Evolutionary conservation across 2,329 filamentous ascomycete species (phyloP).

Genomic region (Botryosphaeria dothidea): DNA sequence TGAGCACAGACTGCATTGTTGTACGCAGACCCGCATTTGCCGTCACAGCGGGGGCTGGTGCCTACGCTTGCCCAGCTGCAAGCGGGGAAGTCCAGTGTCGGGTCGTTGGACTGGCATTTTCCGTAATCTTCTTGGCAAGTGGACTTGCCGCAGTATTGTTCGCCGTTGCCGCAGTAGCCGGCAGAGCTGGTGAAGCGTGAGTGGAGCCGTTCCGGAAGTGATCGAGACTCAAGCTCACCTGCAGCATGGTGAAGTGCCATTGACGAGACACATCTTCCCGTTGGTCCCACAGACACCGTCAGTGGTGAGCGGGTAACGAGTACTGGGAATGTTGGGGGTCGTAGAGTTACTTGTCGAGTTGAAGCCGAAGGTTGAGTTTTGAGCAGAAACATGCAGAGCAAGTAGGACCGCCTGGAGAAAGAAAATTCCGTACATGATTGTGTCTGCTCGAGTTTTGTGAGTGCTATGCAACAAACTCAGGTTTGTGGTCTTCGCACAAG

Average conservation of each 20-base stretch:
- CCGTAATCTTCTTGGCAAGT: background rate
- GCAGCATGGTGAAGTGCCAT: background rate
- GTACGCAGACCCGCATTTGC: background rate
- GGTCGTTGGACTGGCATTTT: background rate
- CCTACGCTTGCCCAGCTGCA: background rate
- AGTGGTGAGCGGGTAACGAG: background rate
- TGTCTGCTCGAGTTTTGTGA: no score
- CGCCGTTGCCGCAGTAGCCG: background rate
- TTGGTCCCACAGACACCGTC: background rate
- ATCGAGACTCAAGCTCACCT: no score
- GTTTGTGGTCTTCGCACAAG: no score
- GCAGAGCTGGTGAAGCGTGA: background rate
- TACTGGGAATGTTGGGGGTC: background rate
- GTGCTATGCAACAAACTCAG: no score
- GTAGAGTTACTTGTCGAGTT: background rate
- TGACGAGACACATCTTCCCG: background rate
- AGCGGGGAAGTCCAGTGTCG: background rate
- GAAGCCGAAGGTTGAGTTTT: no score
- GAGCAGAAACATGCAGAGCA: background rate
- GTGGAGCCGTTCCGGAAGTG: background rate
- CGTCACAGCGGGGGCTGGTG: slow-evolving; percentile 11
- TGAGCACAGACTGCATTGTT: background rate
- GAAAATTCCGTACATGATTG: no score
- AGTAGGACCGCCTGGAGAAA: no score
- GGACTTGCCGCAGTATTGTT: background rate